phyloP scores from a whole-genome alignment of 768 basidiomycete genomes.

The Chalciporus chontae region DNA sequence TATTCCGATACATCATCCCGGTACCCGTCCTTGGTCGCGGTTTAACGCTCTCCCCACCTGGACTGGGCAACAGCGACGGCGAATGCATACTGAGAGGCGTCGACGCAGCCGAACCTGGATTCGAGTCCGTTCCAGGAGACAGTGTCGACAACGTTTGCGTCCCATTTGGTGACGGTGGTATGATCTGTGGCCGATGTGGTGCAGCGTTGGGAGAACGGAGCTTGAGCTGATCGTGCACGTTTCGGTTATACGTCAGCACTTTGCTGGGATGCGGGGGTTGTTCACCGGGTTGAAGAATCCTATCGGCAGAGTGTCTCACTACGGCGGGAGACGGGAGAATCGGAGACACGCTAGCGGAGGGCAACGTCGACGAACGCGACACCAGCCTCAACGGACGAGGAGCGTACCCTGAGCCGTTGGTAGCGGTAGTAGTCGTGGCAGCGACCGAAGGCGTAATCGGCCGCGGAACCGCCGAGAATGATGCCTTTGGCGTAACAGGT shows the following conservation, averaged over 20 bases:
- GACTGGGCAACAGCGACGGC: conserved; percentile 19
- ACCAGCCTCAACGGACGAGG: conserved; percentile 27
- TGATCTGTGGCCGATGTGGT: conserved; percentile 3
- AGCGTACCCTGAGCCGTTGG: conserved; percentile 10
- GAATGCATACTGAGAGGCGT: conserved; percentile 12
- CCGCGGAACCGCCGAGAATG: conserved; percentile 16
- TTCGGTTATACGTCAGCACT: conserved; percentile 31
- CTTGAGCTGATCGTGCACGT: conserved; percentile 34
- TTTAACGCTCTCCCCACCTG: conserved; percentile 21
- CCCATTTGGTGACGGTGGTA: conserved; percentile 16
- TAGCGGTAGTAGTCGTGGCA: neutral
- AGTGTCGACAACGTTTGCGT: conserved; percentile 21
- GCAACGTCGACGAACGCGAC: conserved; percentile 15
- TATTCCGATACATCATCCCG: conserved; percentile 62
- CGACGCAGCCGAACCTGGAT: conserved; percentile 8
- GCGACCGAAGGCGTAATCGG: conserved; percentile 17
- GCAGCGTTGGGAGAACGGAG: conserved; percentile 14
- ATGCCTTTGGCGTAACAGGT: conserved; percentile 12
- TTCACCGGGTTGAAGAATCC: conserved; percentile 21
- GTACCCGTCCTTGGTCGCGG: conserved; percentile 62
- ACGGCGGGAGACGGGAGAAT: conserved; percentile 4
- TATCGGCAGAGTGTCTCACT: conserved; percentile 8
- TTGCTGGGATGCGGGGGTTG: conserved; percentile 22
- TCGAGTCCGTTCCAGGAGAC: conserved; percentile 1
- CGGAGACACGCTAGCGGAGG: neutral